Evolutionary conservation across 2,329 filamentous ascomycete species (phyloP).

Genomic region (Pyrenochaeta sp.): DNA sequence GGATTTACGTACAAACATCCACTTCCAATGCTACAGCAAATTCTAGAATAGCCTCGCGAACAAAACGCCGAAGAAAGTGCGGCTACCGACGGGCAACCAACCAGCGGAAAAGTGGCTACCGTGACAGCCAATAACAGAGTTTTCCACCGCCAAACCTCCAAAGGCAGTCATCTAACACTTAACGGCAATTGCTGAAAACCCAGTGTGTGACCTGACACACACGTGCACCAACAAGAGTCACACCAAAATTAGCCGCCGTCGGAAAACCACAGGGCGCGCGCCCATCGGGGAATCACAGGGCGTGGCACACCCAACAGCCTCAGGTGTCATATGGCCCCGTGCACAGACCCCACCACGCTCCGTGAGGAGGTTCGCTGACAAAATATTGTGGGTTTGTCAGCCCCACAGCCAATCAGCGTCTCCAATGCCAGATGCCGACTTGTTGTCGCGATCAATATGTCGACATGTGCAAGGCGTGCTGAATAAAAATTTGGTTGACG

Average conservation of each 20-base stretch:
- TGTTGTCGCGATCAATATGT: conserved; percentile 7
- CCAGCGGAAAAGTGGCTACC: conserved; percentile 12
- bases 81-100: conserved; percentile 19
- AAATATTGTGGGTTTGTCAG: conserved; percentile 22
- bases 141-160: conserved; percentile 24
- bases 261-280: conserved; percentile 17
- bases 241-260: conserved; percentile 18
- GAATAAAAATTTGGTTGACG: conserved; percentile 11
- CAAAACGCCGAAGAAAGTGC: background rate
- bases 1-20: conserved; percentile 34
- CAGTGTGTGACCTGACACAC: too few relatives aligned
- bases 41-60: conserved; percentile 16
- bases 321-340: conserved; percentile 1
- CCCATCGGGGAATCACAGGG: conserved; percentile 14
- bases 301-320: conserved; percentile 8
- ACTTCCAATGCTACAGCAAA: conserved; percentile 19
- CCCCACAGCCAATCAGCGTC: conserved; percentile 12
- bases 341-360: conserved; percentile 9
- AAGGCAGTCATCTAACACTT: conserved; percentile 20
- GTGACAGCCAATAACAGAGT: conserved; percentile 24
- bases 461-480: conserved; percentile 20
- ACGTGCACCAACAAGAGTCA: too few relatives aligned
- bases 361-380: conserved; percentile 16
- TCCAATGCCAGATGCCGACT: background rate
- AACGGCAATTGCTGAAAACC: conserved; percentile 4